Percentiles rank a stretch among this genome's conserved stretches.
phyloP scores from a whole-genome alignment of 257 asterid genomes.

The Lantana camara region DNA sequence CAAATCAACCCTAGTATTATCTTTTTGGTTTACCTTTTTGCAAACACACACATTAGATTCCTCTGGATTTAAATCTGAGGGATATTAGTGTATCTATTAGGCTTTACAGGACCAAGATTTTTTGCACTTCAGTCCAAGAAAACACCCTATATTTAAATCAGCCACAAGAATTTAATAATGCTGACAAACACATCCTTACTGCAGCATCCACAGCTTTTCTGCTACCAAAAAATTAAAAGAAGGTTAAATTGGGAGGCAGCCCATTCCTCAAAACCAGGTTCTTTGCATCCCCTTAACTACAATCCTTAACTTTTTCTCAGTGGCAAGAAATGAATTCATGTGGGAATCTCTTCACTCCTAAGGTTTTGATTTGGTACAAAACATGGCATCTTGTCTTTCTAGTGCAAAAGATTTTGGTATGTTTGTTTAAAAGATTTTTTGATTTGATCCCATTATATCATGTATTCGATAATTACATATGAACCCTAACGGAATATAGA shows the following conservation, averaged over 20 bases:
- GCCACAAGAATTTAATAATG: constrained; percentile 26
- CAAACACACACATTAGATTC: neutral
- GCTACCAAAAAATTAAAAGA: constrained; percentile 7
- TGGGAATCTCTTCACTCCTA: constrained; percentile 23
- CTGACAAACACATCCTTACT: constrained; percentile 31
- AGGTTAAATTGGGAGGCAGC: constrained; percentile 39
- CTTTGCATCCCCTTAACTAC: constrained; percentile 36
- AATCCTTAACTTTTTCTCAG: constrained; percentile 14
- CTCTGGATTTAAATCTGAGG: neutral
- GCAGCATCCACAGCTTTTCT: constrained; percentile 41
- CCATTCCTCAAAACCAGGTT: constrained; percentile 47
- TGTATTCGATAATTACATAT: too few species aligned
- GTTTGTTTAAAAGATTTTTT: too few species aligned
- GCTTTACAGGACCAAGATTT: constrained; percentile 21
- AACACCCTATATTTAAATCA: constrained; percentile 18
- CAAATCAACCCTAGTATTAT: too few species aligned
- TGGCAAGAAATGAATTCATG: constrained; percentile 21
- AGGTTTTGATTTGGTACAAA: constrained; percentile 37
- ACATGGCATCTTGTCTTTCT: constrained; percentile 21
- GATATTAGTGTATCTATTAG: constrained; percentile 30
- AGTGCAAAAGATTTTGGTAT: neutral
- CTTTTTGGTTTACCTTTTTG: neutral
- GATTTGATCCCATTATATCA: too few species aligned
- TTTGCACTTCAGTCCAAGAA: constrained; percentile 31
- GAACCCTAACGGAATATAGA: too few species aligned